Conservation (phyloP, 352 stramenopile genomes). For the Plasmopara viticola region DNA sequence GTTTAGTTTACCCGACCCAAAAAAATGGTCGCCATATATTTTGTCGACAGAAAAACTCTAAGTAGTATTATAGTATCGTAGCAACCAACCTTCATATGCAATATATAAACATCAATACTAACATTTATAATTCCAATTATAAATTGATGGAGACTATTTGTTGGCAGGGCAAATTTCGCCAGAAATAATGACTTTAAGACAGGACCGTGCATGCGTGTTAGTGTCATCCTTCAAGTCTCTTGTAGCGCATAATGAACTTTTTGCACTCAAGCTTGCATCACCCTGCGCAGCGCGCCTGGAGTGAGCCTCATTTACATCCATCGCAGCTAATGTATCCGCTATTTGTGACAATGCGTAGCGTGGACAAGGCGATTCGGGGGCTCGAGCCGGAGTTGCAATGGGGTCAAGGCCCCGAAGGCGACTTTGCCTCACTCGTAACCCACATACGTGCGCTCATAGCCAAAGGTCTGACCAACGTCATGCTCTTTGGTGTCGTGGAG, state of each 20-base stretch:
- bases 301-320: slow-evolving; percentile 80
- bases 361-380: slow-evolving; percentile 70
- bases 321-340: slow-evolving; percentile 88
- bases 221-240: no score
- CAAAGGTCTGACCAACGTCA: slow-evolving; percentile 78
- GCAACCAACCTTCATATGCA: no score
- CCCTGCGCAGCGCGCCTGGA: slow-evolving; percentile 74
- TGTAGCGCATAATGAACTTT: slow-evolving; percentile 17
- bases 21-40: no score
- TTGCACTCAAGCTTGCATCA: slow-evolving; percentile 83
- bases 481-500: slow-evolving; percentile 87
- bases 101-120: no score
- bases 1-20: no score
- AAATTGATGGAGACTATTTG: no score
- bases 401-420: slow-evolving; percentile 57
- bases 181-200: no score
- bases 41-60: no score
- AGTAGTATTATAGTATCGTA: no score
- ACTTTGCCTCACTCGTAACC: slow-evolving; percentile 61
- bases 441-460: slow-evolving; percentile 62
- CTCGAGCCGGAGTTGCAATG: slow-evolving; percentile 85
- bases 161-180: no score
- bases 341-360: slow-evolving; percentile 71
- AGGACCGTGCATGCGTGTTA: no score
- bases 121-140: no score